Percentiles rank a stretch among this genome's conserved stretches.
Evolutionary conservation across 2,329 filamentous ascomycete genomes (phyloP).

Genomic region (Sporothrix brasiliensis): DNA sequence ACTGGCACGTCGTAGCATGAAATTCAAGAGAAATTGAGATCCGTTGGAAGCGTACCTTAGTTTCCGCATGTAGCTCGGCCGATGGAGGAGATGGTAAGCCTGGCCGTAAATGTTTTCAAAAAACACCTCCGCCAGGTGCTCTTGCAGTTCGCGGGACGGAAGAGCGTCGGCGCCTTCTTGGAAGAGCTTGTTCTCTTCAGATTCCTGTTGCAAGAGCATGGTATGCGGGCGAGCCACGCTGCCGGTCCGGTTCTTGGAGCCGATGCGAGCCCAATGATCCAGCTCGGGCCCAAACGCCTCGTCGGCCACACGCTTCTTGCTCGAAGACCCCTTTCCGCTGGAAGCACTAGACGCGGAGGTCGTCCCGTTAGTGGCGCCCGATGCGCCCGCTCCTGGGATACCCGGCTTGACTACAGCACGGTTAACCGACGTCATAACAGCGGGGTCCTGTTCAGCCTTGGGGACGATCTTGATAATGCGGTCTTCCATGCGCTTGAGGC

Average conservation of each 20-base stretch:
- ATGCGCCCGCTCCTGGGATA: constrained; percentile 56
- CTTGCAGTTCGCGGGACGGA: constrained; percentile 83
- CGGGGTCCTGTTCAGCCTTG: constrained; percentile 73
- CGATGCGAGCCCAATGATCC: constrained; percentile 74
- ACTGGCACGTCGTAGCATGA: background rate
- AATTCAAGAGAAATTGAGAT: too few relatives aligned
- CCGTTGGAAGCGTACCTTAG: constrained; percentile 58
- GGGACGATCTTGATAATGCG: constrained; percentile 94
- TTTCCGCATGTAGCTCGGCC: constrained; percentile 94
- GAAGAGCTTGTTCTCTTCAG: constrained; percentile 75
- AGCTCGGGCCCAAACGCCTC: constrained; percentile 84
- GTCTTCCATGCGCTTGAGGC: constrained; percentile 95
- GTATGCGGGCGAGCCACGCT: constrained; percentile 15
- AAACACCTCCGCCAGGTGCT: constrained; percentile 90
- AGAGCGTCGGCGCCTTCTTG: constrained; percentile 81
- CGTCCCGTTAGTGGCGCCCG: background rate
- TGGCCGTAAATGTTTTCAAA: constrained; percentile 97
- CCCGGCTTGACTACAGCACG: constrained; percentile 84
- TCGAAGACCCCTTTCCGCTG: background rate
- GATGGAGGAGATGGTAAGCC: constrained; percentile 91
- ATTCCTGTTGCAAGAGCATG: constrained; percentile 62
- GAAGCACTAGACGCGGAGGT: constrained; percentile 53
- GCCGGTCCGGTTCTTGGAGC: constrained; percentile 54
- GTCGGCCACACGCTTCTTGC: constrained; percentile 80
- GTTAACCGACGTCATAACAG: constrained; percentile 61